Conservation (phyloP, 2,329 filamentous ascomycete genomes). For the Fusarium longipes region DNA sequence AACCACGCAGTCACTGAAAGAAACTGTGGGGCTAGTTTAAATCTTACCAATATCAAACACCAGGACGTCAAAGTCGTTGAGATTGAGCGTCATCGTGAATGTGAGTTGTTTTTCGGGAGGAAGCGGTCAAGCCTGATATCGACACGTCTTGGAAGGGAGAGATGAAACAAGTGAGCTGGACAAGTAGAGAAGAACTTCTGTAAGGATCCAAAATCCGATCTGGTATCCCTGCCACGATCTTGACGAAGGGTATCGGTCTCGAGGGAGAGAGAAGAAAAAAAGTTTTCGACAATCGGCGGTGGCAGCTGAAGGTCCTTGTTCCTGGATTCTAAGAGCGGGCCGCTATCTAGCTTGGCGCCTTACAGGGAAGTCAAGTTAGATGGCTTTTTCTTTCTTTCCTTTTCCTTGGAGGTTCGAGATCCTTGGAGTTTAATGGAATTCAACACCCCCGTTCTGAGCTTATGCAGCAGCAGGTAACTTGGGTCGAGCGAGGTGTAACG, state of each 20-base stretch:
- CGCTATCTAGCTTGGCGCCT: conserved; percentile 36
- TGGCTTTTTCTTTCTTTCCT: not conserved
- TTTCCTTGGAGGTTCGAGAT: conserved; percentile 14
- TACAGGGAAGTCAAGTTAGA: not conserved
- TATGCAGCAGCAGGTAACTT: conserved; percentile 27
- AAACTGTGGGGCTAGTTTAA: conserved; percentile 14
- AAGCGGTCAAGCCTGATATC: conserved; percentile 35
- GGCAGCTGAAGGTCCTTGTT: conserved; percentile 40
- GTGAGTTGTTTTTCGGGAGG: conserved; percentile 22
- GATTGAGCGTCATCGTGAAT: conserved; percentile 41
- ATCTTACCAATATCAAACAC: conserved; percentile 55
- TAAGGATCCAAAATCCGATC: conserved; percentile 14
- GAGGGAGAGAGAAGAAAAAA: conserved; percentile 7
- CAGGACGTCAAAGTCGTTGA: conserved; percentile 49
- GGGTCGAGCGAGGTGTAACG: conserved; percentile 17
- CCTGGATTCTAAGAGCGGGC: conserved; percentile 42
- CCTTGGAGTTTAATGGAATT: conserved; percentile 8
- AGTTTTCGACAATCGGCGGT: conserved; percentile 17
- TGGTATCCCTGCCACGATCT: conserved; percentile 32
- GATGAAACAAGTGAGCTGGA: conserved; percentile 6
- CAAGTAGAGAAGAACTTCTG: conserved; percentile 2
- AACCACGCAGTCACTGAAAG: conserved; percentile 6
- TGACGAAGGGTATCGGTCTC: not conserved
- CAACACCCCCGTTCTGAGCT: conserved; percentile 14
- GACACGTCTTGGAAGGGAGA: conserved; percentile 23